phyloP scores from a whole-genome alignment of 768 basidiomycete species.

The Mycena albidolilacea region DNA sequence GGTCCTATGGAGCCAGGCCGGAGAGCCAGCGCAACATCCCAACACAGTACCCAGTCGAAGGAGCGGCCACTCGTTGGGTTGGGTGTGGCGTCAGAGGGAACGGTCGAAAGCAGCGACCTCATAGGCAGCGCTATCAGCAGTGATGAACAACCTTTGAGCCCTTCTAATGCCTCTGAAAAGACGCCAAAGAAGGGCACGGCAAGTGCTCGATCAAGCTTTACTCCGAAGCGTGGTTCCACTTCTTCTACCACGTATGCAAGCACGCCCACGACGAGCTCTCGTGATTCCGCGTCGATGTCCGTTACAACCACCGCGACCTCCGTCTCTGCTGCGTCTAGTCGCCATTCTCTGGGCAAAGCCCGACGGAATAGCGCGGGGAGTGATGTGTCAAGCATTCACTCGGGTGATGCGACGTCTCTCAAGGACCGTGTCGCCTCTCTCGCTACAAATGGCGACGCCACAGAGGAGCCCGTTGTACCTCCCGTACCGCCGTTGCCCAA shows the following conservation, averaged over 20 bases:
- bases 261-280: constrained; percentile 84
- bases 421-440: constrained; percentile 80
- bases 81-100: constrained; percentile 52
- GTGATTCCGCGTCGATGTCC: constrained; percentile 90
- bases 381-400: constrained; percentile 84
- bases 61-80: constrained; percentile 58
- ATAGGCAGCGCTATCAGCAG: constrained; percentile 65
- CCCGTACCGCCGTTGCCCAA: constrained; percentile 95
- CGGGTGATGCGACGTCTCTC: constrained; percentile 72
- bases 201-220: constrained; percentile 79
- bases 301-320: constrained; percentile 85
- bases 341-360: constrained; percentile 78
- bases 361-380: constrained; percentile 89
- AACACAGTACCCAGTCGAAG: constrained; percentile 59
- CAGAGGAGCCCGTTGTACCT: constrained; percentile 81
- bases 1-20: constrained; percentile 57
- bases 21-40: constrained; percentile 53
- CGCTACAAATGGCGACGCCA: constrained; percentile 69
- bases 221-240: constrained; percentile 90
- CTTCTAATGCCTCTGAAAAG: constrained; percentile 68
- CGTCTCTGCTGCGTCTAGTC: constrained; percentile 77
- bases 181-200: constrained; percentile 76
- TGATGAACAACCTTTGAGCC: constrained; percentile 67
- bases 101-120: constrained; percentile 58
- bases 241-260: constrained; percentile 90